phyloP scores from a whole-genome alignment of 768 basidiomycete species.

The Boletus sp. region DNA sequence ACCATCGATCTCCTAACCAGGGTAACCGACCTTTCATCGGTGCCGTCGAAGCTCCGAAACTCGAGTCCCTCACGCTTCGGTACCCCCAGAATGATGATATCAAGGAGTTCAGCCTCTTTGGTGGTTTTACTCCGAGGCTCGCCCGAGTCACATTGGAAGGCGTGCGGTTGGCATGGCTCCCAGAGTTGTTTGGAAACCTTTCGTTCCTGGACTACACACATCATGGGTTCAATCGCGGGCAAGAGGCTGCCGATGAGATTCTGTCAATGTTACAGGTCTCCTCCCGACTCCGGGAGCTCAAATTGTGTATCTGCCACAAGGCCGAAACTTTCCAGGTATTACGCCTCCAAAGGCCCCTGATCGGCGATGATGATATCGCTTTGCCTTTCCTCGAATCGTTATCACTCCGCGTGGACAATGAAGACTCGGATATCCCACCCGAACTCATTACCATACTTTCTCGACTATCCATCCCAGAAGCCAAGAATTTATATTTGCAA shows the following conservation, averaged over 20 bases:
- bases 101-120: constrained; percentile 65
- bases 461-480: constrained; percentile 46
- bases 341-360: constrained; percentile 12
- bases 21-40: constrained; percentile 8
- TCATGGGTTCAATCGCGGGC: constrained; percentile 60
- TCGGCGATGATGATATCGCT: constrained; percentile 32
- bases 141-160: constrained; percentile 58
- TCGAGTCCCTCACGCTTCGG: constrained; percentile 56
- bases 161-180: constrained; percentile 58
- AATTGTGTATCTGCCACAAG: constrained; percentile 50
- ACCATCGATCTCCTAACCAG: constrained; percentile 6
- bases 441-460: constrained; percentile 54
- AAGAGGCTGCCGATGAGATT: constrained; percentile 55
- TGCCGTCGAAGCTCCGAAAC: constrained; percentile 36
- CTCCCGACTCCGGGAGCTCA: constrained; percentile 48
- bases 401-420: constrained; percentile 47
- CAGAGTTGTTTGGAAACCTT: constrained; percentile 59
- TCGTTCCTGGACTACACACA: constrained; percentile 68
- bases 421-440: constrained; percentile 60
- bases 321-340: constrained; percentile 15
- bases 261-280: constrained; percentile 57
- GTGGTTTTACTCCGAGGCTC: constrained; percentile 56
- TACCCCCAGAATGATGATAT: constrained; percentile 66
- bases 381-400: constrained; percentile 49
- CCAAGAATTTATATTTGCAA: constrained; percentile 46